Evolutionary conservation across 179 eudicot species (phyloP).

Genomic region (Gypsophila paniculata): DNA sequence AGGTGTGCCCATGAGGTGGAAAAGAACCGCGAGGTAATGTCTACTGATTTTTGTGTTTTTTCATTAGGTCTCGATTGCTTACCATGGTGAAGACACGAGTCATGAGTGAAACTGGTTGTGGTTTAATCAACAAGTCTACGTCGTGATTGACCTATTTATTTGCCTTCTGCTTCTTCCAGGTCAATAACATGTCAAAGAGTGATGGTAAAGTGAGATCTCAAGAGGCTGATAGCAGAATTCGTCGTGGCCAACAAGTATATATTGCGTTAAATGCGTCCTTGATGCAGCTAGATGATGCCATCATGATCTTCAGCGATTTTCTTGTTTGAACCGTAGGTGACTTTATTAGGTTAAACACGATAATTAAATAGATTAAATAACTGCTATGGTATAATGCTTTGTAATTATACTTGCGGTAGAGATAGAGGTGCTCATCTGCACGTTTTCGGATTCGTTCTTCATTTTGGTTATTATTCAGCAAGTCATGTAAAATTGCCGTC

Average conservation of each 20-base stretch:
- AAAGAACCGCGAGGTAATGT: constrained; percentile 61
- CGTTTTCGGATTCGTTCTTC: background rate
- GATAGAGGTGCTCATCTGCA: background rate
- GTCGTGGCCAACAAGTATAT: constrained; percentile 33
- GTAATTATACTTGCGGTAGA: background rate
- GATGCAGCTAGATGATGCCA: constrained; percentile 68
- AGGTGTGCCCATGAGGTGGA: constrained; percentile 58
- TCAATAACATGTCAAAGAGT: constrained; percentile 33
- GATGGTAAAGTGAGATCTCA: constrained; percentile 22
- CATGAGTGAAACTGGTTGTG: background rate
- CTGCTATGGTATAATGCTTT: constrained; percentile 2
- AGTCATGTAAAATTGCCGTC: background rate
- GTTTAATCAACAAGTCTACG: background rate
- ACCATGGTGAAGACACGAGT: background rate
- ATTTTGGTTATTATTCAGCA: background rate
- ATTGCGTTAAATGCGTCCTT: constrained; percentile 48
- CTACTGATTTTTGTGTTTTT: background rate
- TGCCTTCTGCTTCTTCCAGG: constrained; percentile 28
- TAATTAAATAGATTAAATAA: background rate
- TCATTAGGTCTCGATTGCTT: background rate
- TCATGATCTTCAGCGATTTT: constrained; percentile 69
- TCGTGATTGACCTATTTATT: background rate
- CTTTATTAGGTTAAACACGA: background rate
- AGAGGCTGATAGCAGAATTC: constrained; percentile 32
- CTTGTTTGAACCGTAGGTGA: background rate